phyloP scores from a whole-genome alignment of 208 protist species.

The Crithidia expoeki region DNA sequence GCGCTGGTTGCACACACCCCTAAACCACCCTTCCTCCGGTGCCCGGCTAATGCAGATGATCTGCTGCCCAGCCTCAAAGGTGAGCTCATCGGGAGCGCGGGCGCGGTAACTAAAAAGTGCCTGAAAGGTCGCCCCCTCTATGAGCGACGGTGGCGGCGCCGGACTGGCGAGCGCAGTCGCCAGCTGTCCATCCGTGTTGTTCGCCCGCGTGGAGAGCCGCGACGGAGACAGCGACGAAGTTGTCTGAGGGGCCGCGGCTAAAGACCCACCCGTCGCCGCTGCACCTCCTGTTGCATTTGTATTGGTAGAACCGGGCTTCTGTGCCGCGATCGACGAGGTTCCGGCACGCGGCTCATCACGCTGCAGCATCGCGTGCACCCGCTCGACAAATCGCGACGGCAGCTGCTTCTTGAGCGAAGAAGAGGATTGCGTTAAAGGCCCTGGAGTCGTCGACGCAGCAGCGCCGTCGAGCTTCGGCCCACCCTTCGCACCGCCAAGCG shows the following conservation, averaged over 20 bases:
- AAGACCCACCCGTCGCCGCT: not conserved
- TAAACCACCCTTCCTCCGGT: slow-evolving; percentile 91
- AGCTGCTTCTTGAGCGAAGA: slow-evolving; percentile 10
- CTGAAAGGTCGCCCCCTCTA: slow-evolving; percentile 75
- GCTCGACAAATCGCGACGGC: slow-evolving; percentile 51
- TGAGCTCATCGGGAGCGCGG: slow-evolving; percentile 85
- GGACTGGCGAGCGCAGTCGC: slow-evolving; percentile 7
- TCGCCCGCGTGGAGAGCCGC: slow-evolving; percentile 7
- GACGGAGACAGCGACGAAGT: slow-evolving; percentile 13
- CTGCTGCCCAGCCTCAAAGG: slow-evolving; percentile 69
- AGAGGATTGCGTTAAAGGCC: not conserved
- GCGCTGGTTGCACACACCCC: slow-evolving; percentile 89
- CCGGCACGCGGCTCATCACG: slow-evolving; percentile 17
- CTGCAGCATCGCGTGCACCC: slow-evolving; percentile 57
- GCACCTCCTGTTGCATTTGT: not conserved
- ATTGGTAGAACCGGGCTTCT: not conserved
- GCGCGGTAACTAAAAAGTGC: slow-evolving; percentile 82
- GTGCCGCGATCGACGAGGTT: not conserved
- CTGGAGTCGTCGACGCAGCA: slow-evolving; percentile 6
- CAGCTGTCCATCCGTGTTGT: not conserved
- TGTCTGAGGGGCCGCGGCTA: not conserved
- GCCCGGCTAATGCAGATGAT: slow-evolving; percentile 82
- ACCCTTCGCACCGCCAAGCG: not conserved
- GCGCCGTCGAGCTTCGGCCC: not conserved
- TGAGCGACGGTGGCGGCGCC: slow-evolving; percentile 28